Base-by-base conservation (phyloP, 2,329 filamentous ascomycete genomes). In the Fusarium luffae region DNA sequence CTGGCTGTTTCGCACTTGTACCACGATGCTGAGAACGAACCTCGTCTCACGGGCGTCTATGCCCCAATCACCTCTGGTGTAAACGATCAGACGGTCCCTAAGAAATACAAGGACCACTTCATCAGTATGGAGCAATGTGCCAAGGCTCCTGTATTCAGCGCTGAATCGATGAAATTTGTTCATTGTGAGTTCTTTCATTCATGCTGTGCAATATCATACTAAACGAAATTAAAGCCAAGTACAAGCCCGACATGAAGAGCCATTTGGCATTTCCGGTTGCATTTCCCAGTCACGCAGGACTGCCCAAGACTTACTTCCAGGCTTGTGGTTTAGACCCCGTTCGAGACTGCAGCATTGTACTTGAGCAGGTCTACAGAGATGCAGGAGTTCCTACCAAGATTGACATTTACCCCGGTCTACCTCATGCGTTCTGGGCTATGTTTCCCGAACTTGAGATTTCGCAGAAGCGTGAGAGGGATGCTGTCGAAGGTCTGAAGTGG, bases 271-370 rank as follows among this genome's bases (percentile, higher is more conserved):
- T 70, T 14, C 75, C 77, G 3, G 44, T 77, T n/a, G 66, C 66
- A 9, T 69, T 70, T 34, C 51, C 62, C 23, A 70, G 47, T 21
- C 66, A 69, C 14, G 50, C 58, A 16, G 65, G 68, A 4, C 63
- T 78, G 16, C 77, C 75, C 13, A 78, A 71, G 63, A 78, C 77
- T 10, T 79, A 78, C 50, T 78, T 79, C 21, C 77, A 79, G 43
- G 68, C 69, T 9, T 79, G 73, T 30, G 77, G 77, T 3, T 49
- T 76, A 13, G 78, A 79, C 42, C 74, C 75, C 2, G 54, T 75
- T 19, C 68, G 77, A 25, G 77, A 79, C 47, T 75, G 63, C 44
- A 73, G 70, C 3, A 59, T 79, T 40, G 57, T 78, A 16, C 68
- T 75, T 58, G 76, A 79, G 47, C 75, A 77, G 43, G 66, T 76